Percentiles rank a stretch among this genome's conserved stretches.
Conservation (phyloP, 1,139 yeast species). For the Dujonia santamariae region DNA sequence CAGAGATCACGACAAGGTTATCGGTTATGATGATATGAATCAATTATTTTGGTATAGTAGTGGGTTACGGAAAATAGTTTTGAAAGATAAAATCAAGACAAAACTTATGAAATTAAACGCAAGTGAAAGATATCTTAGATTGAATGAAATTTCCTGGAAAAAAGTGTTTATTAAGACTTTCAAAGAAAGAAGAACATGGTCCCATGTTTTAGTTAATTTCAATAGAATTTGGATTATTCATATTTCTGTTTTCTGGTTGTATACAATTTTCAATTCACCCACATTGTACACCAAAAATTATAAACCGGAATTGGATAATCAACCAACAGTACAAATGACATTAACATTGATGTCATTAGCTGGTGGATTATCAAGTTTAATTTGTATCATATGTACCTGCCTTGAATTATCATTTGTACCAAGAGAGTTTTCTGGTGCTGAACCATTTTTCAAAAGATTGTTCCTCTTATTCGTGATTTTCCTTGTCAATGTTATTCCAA, state of each 20-base stretch:
- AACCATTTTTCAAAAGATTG: slow-evolving; percentile 36
- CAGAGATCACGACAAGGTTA: slow-evolving; percentile 49
- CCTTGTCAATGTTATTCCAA: slow-evolving; percentile 34
- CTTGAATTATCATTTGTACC: slow-evolving; percentile 52
- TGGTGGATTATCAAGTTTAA: slow-evolving; percentile 45
- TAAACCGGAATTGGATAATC: slow-evolving; percentile 40
- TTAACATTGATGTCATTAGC: slow-evolving; percentile 51
- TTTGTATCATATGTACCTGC: slow-evolving; percentile 40
- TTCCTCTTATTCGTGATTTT: slow-evolving; percentile 26
- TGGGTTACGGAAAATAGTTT: slow-evolving; percentile 43
- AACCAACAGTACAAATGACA: slow-evolving; percentile 45
- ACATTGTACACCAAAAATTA: slow-evolving; percentile 53
- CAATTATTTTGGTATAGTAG: slow-evolving; percentile 59
- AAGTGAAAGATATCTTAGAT: slow-evolving; percentile 41
- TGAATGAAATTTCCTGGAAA: slow-evolving; percentile 48
- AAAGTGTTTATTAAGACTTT: slow-evolving; percentile 54
- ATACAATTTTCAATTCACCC: slow-evolving; percentile 51
- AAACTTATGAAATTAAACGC: slow-evolving; percentile 42
- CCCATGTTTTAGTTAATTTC: slow-evolving; percentile 54
- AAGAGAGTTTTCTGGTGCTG: slow-evolving; percentile 54
- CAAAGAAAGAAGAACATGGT: slow-evolving; percentile 57
- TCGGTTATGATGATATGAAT: slow-evolving; percentile 66
- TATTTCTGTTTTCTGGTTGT: slow-evolving; percentile 57
- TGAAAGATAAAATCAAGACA: slow-evolving; percentile 30
- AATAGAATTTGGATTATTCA: slow-evolving; percentile 65